Evolutionary conservation across 352 stramenopile genomes (phyloP).

Genomic region (Globisporangium polare): DNA sequence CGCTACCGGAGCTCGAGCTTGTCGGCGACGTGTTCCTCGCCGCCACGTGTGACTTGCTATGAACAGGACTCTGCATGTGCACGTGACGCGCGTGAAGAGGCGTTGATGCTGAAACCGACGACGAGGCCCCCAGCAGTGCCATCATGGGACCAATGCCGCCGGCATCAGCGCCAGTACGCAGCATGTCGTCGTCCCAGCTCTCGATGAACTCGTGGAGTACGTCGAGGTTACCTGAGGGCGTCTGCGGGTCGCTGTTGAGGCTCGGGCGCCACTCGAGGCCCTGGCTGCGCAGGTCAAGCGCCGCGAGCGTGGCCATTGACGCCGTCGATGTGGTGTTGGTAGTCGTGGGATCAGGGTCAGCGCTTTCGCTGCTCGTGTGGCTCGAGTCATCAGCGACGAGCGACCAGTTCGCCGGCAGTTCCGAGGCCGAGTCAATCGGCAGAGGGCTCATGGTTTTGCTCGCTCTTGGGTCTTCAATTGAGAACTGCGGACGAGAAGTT

Average conservation of each 20-base stretch:
- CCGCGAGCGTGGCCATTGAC: neutral
- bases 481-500: too few species aligned
- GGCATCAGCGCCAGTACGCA: neutral
- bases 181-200: neutral
- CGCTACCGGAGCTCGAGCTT: neutral
- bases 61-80: neutral
- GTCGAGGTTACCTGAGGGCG: neutral
- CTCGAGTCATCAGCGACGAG: too few species aligned
- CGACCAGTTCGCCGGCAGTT: too few species aligned
- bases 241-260: neutral
- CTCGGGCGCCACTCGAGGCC: neutral
- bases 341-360: too few species aligned
- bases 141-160: neutral
- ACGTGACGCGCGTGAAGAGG: neutral
- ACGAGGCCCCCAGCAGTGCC: neutral
- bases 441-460: too few species aligned
- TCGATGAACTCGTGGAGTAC: neutral
- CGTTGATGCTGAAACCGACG: too few species aligned
- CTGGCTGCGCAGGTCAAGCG: neutral
- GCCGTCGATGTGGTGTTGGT: too few species aligned
- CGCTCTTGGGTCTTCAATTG: too few species aligned
- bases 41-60: neutral
- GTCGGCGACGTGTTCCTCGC: neutral
- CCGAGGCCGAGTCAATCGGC: too few species aligned
- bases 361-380: too few species aligned